A percentile compares a stretch with the other conserved stretches of the same genome.
These are phyloP conservation scores for Corylus americana DNA, from an alignment of 306 rosid species.

Conservation along the genomic window DNA sequence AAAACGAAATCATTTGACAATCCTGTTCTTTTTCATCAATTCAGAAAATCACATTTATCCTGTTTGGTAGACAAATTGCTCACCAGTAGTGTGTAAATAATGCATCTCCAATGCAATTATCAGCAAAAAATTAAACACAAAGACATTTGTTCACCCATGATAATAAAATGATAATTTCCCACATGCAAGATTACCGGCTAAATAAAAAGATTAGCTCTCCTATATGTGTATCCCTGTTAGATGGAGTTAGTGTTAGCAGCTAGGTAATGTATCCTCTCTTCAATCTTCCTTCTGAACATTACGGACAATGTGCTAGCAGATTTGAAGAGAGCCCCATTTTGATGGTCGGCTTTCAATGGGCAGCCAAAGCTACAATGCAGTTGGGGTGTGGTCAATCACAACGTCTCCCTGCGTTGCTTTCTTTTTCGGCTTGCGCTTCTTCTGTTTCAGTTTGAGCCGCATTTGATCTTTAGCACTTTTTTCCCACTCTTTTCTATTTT, in stretches of 20 bases:
- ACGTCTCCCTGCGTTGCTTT: conserved; percentile 44
- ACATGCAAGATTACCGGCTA: background rate
- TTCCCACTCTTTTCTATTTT: conserved; percentile 76
- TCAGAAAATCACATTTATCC: background rate
- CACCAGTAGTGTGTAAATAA: background rate
- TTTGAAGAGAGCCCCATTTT: background rate
- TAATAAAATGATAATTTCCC: background rate
- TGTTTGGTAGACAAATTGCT: conserved; percentile 8
- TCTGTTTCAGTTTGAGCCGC: conserved; percentile 61
- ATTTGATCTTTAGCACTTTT: conserved; percentile 57
- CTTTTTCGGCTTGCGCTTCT: conserved; percentile 70
- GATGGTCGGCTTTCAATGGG: background rate
- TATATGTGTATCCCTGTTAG: background rate
- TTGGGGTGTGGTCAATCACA: conserved; percentile 23
- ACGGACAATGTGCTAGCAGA: background rate
- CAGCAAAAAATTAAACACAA: background rate
- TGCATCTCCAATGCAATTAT: background rate
- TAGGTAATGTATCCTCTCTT: background rate
- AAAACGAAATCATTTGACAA: conserved; percentile 6
- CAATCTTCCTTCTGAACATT: conserved; percentile 6
- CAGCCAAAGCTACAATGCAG: conserved; percentile 28
- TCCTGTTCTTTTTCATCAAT: background rate
- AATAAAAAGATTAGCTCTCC: background rate
- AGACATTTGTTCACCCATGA: background rate
- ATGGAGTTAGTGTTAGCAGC: background rate